These are phyloP conservation scores for Tulasnella sp. DNA, from an alignment of 768 basidiomycete genomes.

Conservation along the genomic window DNA sequence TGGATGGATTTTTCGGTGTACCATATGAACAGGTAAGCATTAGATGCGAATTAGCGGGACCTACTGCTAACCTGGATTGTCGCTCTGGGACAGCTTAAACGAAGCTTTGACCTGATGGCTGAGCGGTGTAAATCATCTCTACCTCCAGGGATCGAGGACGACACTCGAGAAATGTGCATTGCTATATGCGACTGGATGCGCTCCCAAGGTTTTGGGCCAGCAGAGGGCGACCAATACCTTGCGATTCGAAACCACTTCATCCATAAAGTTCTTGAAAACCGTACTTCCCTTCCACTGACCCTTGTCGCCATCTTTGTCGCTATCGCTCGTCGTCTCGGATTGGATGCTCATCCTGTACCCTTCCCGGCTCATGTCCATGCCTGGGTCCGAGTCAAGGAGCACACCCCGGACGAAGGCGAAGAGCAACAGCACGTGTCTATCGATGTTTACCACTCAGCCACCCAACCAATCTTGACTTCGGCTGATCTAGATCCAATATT, in stretches of 20 bases:
- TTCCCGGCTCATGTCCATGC: conserved; percentile 62
- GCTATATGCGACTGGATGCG: conserved; percentile 58
- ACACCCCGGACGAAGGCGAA: conserved; percentile 45
- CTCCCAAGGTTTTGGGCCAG: conserved; percentile 53
- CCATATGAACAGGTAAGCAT: conserved; percentile 50
- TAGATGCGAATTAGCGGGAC: background rate
- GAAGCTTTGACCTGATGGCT: conserved; percentile 49
- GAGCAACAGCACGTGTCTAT: conserved; percentile 48
- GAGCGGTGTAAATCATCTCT: conserved; percentile 48
- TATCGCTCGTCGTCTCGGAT: conserved; percentile 55
- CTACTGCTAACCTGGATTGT: background rate
- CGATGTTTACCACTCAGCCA: conserved; percentile 47
- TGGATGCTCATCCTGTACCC: conserved; percentile 57
- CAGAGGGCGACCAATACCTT: conserved; percentile 51
- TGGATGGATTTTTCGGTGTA: conserved; percentile 59
- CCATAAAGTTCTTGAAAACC: conserved; percentile 58
- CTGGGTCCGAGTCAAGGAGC: conserved; percentile 45
- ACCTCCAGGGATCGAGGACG: conserved; percentile 43
- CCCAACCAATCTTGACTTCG: conserved; percentile 37
- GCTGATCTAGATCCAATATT: conserved; percentile 39
- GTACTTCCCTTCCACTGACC: conserved; percentile 60
- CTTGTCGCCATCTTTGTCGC: conserved; percentile 62
- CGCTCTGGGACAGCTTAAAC: conserved; percentile 12
- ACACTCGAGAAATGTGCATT: conserved; percentile 47
- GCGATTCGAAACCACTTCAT: conserved; percentile 61